Conservation (phyloP, 2,329 filamentous ascomycete genomes). For the Rosellinia necatrix region DNA sequence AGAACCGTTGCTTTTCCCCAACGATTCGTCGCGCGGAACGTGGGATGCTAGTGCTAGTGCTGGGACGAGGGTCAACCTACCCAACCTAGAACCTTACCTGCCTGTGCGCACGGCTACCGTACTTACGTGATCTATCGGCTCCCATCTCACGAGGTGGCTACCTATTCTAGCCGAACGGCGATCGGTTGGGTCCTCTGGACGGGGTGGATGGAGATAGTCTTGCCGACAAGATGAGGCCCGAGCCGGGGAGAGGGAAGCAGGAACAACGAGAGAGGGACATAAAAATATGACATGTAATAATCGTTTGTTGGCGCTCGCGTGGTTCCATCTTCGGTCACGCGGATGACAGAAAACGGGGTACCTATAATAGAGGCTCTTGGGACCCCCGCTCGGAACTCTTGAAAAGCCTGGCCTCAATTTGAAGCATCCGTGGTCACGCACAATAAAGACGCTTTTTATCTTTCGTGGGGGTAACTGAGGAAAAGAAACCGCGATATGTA, state of each 20-base stretch:
- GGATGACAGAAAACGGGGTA: conserved; percentile 23
- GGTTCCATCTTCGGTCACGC: conserved; percentile 23
- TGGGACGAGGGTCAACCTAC: too few relatives aligned
- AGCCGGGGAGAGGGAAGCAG: not conserved
- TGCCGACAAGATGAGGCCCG: too few relatives aligned
- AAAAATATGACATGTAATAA: conserved; percentile 7
- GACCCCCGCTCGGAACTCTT: conserved; percentile 11
- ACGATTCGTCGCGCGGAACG: not conserved
- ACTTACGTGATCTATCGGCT: too few relatives aligned
- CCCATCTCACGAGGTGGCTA: not conserved
- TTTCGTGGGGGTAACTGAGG: too few relatives aligned
- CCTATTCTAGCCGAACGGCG: conserved; percentile 1
- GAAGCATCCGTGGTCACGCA: too few relatives aligned
- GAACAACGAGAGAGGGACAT: not conserved
- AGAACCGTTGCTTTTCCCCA: not conserved
- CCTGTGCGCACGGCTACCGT: conserved; percentile 16
- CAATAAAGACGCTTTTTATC: too few relatives aligned
- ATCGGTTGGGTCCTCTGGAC: not conserved
- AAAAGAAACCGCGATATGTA: too few relatives aligned
- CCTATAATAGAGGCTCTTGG: conserved; percentile 17
- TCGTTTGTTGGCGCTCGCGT: conserved; percentile 15
- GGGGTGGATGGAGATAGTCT: too few relatives aligned
- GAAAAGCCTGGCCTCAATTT: conserved; percentile 1
- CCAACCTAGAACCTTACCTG: not conserved
- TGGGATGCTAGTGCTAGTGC: not conserved